These are phyloP conservation scores for Chalciporus sphaerocephalus DNA, from an alignment of 768 basidiomycete species.

Conservation along the genomic window DNA sequence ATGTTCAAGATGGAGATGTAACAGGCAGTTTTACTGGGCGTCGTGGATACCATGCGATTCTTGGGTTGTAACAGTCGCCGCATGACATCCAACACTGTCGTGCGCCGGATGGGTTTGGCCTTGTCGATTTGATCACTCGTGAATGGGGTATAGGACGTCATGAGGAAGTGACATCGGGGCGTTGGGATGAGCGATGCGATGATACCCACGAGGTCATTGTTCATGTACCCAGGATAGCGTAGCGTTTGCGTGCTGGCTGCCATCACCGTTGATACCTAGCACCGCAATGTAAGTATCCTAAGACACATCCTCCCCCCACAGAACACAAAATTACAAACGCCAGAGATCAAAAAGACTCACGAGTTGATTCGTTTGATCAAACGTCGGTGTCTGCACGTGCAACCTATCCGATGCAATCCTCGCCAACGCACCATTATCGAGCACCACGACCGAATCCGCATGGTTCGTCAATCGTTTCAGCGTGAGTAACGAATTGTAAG, in stretches of 20 bases:
- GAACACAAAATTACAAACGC: no score
- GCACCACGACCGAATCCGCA: conserved; percentile 94
- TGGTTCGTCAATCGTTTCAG: conserved; percentile 92
- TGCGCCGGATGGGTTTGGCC: conserved; percentile 92
- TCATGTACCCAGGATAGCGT: conserved; percentile 98
- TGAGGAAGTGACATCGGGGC: conserved; percentile 95
- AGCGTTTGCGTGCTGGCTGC: conserved; percentile 96
- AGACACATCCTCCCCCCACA: no score
- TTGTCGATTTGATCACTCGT: conserved; percentile 96
- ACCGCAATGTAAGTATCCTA: not conserved
- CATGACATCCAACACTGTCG: conserved; percentile 98
- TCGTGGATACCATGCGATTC: conserved; percentile 96
- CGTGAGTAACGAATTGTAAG: conserved; percentile 93
- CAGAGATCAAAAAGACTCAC: conserved; percentile 47
- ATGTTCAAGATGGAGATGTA: conserved; percentile 98
- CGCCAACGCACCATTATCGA: conserved; percentile 92
- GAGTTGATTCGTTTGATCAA: conserved; percentile 90
- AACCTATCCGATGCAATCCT: conserved; percentile 91
- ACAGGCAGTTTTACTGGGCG: conserved; percentile 86
- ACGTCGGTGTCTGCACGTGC: conserved; percentile 81
- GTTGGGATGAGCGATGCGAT: conserved; percentile 96
- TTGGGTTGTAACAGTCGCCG: conserved; percentile 94
- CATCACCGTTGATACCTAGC: conserved; percentile 93
- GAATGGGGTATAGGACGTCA: conserved; percentile 98
- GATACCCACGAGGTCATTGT: conserved; percentile 97